A percentile compares a stretch with the other conserved stretches of the same genome.
These are phyloP conservation scores for Suillus americanus DNA, from an alignment of 768 basidiomycete genomes.

Conservation along the genomic window DNA sequence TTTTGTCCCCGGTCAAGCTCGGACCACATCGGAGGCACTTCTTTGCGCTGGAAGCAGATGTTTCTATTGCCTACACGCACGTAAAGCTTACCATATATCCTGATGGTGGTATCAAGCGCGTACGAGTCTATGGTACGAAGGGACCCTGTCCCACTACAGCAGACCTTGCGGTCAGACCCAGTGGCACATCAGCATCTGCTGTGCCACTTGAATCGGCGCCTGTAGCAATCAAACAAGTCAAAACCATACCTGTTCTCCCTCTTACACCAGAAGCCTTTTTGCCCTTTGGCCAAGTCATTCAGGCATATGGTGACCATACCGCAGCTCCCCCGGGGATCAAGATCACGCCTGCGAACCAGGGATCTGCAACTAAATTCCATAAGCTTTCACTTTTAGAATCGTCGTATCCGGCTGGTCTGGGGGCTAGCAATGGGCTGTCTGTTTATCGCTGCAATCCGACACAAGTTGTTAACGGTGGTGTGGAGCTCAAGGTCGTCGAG, in stretches of 20 bases:
- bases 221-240: constrained; percentile 8
- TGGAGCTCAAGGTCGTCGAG: constrained; percentile 75
- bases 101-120: constrained; percentile 92
- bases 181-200: constrained; percentile 5
- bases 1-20: constrained; percentile 77
- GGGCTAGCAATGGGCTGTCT: constrained; percentile 70
- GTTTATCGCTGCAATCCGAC: constrained; percentile 78
- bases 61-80: constrained; percentile 68
- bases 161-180: neutral
- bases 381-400: constrained; percentile 73
- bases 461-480: constrained; percentile 43
- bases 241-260: constrained; percentile 54
- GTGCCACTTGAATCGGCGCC: constrained; percentile 7
- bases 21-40: constrained; percentile 89
- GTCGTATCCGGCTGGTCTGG: constrained; percentile 58
- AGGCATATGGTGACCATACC: constrained; percentile 72
- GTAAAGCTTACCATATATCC: constrained; percentile 88
- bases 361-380: constrained; percentile 92
- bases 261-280: constrained; percentile 86
- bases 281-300: constrained; percentile 88
- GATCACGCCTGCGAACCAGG: constrained; percentile 83
- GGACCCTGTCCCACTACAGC: constrained; percentile 25
- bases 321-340: constrained; percentile 68
- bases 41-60: constrained; percentile 76
- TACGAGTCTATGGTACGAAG: constrained; percentile 76